A percentile compares a stretch with the other conserved stretches of the same genome.
Conservation (phyloP, 2,329 filamentous ascomycete species). For the Phoma sp. region DNA sequence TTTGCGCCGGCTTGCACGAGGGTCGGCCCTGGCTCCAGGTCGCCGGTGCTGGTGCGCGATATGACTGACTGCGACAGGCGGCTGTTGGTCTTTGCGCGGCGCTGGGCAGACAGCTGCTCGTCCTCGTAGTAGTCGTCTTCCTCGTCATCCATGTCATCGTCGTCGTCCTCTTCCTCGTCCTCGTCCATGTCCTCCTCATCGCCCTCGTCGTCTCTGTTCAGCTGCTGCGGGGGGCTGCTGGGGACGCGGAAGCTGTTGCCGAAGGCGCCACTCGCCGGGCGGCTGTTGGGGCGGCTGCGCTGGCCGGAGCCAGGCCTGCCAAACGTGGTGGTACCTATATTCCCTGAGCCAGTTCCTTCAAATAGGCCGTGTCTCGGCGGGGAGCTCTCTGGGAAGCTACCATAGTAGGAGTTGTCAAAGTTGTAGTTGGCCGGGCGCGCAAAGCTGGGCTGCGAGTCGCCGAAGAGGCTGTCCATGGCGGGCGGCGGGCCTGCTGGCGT, state of each 20-base stretch:
- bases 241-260: conserved; percentile 42
- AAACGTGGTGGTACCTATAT: conserved; percentile 37
- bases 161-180: conserved; percentile 31
- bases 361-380: conserved; percentile 41
- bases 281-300: conserved; percentile 36
- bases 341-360: conserved; percentile 38
- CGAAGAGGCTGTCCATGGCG: conserved; percentile 54
- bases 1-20: conserved; percentile 40
- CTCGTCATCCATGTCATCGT: conserved; percentile 52
- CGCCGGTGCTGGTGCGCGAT: conserved; percentile 48
- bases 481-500: conserved; percentile 64
- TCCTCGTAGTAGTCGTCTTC: conserved; percentile 53
- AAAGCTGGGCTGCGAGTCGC: conserved; percentile 57
- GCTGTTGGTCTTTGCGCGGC: conserved; percentile 29
- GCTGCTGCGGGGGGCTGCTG: conserved; percentile 43
- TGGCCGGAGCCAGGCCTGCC: conserved; percentile 36
- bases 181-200: conserved; percentile 48
- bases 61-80: conserved; percentile 40
- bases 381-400: conserved; percentile 38
- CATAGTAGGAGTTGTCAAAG: conserved; percentile 31
- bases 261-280: conserved; percentile 36
- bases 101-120: conserved; percentile 55
- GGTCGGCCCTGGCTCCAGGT: conserved; percentile 28
- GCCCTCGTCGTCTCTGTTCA: conserved; percentile 37
- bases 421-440: conserved; percentile 25